These are phyloP conservation scores for Mucor irregularis DNA, from an alignment of 371 early-diverging fungal species.

Conservation along the genomic window DNA sequence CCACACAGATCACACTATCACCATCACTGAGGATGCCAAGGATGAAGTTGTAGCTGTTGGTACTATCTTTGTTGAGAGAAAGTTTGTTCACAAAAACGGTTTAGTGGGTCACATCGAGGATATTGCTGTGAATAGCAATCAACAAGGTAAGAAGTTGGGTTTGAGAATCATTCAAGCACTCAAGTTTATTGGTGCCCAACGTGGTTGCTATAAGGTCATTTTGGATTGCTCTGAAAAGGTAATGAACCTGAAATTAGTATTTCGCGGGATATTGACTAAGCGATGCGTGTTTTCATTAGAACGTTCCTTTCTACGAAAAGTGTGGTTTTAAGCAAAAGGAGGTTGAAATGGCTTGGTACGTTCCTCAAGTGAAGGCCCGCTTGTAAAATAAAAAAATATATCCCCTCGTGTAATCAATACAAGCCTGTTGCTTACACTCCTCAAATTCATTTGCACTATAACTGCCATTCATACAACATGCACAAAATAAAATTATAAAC, in stretches of 20 bases:
- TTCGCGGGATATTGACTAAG: no score
- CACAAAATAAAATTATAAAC: no score
- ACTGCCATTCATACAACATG: no score
- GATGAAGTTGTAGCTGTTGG: slow-evolving; percentile 88
- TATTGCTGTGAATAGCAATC: slow-evolving; percentile 91
- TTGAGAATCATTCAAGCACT: slow-evolving; percentile 74
- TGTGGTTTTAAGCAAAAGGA: slow-evolving; percentile 53
- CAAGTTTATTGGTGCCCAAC: slow-evolving; percentile 60
- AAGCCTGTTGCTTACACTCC: no score
- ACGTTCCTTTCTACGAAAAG: slow-evolving; percentile 56
- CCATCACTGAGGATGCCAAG: slow-evolving; percentile 75
- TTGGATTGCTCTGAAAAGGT: slow-evolving; percentile 52
- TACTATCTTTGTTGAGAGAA: slow-evolving; percentile 94
- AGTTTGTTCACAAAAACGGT: slow-evolving; percentile 90
- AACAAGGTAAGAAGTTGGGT: slow-evolving; percentile 91
- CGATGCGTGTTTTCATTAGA: slow-evolving; percentile 21
- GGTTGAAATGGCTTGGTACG: slow-evolving; percentile 56
- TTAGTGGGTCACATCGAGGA: slow-evolving; percentile 88
- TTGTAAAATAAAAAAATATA: slow-evolving; percentile 21
- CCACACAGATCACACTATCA: slow-evolving; percentile 70
- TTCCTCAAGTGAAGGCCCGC: slow-evolving; percentile 38
- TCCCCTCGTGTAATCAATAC: not conserved
- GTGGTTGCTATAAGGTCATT: slow-evolving; percentile 72
- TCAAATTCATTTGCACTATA: no score
- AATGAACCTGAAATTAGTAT: not conserved